These are phyloP conservation scores for Dacryopinax spathularia DNA, from an alignment of 768 basidiomycete species.

Conservation along the genomic window DNA sequence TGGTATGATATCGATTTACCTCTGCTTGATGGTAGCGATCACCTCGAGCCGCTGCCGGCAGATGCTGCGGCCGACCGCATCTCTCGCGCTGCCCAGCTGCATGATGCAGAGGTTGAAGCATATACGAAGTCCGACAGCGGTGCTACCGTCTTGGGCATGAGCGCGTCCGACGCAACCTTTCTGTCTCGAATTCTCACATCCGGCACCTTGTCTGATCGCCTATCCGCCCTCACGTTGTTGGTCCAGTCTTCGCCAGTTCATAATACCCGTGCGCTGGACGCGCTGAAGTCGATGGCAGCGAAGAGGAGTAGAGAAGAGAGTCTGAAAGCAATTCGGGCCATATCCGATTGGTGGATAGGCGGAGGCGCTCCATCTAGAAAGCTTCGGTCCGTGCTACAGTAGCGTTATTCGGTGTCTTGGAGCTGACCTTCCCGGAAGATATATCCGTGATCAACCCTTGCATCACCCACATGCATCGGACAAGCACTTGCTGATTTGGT, in stretches of 20 bases:
- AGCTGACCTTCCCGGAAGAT: conserved; percentile 34
- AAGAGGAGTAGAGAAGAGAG: conserved; percentile 89
- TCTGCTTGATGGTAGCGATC: conserved; percentile 16
- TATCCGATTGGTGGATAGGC: conserved; percentile 96
- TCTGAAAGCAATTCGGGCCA: conserved; percentile 73
- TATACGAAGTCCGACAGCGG: neutral
- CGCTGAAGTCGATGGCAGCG: conserved; percentile 60
- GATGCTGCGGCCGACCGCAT: conserved; percentile 16
- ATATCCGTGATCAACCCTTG: conserved; percentile 79
- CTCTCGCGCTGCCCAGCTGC: conserved; percentile 3
- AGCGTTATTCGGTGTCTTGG: neutral
- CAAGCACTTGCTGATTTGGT: conserved; percentile 62
- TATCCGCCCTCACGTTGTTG: conserved; percentile 78
- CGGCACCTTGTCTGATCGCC: conserved; percentile 82
- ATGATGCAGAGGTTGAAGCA: conserved; percentile 1
- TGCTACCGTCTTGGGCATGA: conserved; percentile 10
- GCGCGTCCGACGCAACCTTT: conserved; percentile 65
- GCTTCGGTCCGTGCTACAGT: conserved; percentile 45
- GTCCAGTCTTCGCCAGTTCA: conserved; percentile 72
- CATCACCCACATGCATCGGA: conserved; percentile 50
- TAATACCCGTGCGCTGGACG: conserved; percentile 66
- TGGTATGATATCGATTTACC: conserved; percentile 18
- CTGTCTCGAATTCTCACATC: conserved; percentile 70
- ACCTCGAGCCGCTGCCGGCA: conserved; percentile 7
- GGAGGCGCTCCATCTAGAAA: conserved; percentile 83